Evolutionary conservation across 2,329 filamentous ascomycete genomes (phyloP), one percentile per base, ranked within the genome.

Genomic region (Myriosclerotinia scirpicola): DNA sequence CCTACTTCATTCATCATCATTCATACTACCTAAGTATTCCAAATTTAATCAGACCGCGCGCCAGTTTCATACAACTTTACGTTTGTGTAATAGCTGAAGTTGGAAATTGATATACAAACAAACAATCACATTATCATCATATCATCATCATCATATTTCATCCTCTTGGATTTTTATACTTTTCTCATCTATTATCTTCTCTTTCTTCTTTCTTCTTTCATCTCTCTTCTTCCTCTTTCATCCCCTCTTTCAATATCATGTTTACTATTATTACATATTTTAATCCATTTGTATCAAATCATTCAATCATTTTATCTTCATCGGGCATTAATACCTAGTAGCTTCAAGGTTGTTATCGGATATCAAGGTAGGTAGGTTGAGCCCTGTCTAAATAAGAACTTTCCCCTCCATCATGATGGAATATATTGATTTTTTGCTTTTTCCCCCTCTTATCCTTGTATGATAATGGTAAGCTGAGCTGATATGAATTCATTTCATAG

Each of bases 361-460:
- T 67, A 38, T 53, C 60, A 50, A 68, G 20, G 26, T 34, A 9
- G 62, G 42, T 69, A 64, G 72, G 72, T 72, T 73, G 71, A 60
- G 67, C 65, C 69, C 64, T 67, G 63, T 44, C 20, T 65, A 42
- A 63, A 9, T 17, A 1, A n/a, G 22, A 40, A 44, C 63, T 36
- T 22, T 64, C 9, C 56, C 26, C 56, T 26, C 48, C 56, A 34
- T 22, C 17, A 59, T 54, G 38, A 34, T n/a, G n/a, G n/a, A 30
- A 60, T 66, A 58, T 52, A 22, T 65, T 65, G 50, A 42, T 44
- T 59, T 53, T 62, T 44, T 38, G 20, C 48, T 44, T 44, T 48
- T 62, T 48, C 30, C 17, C 8, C 65, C 61, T 34, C 40, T 36
- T 40, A 64, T 56, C 46, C 14, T 20, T n/a, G 55, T 38, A 60